A percentile compares a stretch with the other conserved stretches of the same genome.
Conservation (phyloP, 2,329 filamentous ascomycete genomes). For the Epichloe typhina region DNA sequence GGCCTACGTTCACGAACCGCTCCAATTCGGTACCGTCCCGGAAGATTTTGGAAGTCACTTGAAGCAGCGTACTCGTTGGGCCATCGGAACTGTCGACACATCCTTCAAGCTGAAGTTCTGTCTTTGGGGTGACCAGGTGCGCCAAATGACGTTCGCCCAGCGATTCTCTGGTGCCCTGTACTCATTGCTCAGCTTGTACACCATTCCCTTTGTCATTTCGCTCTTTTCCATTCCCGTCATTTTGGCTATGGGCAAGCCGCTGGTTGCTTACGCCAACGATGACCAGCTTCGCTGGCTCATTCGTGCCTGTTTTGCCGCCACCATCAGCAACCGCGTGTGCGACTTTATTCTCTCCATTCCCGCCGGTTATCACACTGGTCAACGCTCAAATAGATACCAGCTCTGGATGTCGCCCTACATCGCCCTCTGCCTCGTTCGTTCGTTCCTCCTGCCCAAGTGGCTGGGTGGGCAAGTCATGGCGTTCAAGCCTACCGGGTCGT, state of each 20-base stretch:
- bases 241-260: constrained; percentile 39
- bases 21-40: constrained; percentile 47
- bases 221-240: constrained; percentile 48
- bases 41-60: constrained; percentile 42
- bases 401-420: constrained; percentile 53
- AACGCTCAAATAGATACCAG: constrained; percentile 41
- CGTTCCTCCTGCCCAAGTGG: constrained; percentile 45
- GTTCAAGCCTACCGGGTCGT: constrained; percentile 48
- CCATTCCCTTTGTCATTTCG: constrained; percentile 38
- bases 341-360: constrained; percentile 47
- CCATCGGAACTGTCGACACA: constrained; percentile 43
- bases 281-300: constrained; percentile 46
- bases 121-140: constrained; percentile 38
- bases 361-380: constrained; percentile 44
- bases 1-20: constrained; percentile 43
- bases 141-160: constrained; percentile 40
- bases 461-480: constrained; percentile 44
- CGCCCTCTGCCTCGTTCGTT: constrained; percentile 41
- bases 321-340: constrained; percentile 38
- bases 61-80: constrained; percentile 45
- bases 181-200: constrained; percentile 41
- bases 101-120: constrained; percentile 48
- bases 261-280: constrained; percentile 41
- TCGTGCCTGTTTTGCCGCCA: constrained; percentile 38
- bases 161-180: constrained; percentile 47